Evolutionary conservation across 768 basidiomycete species (phyloP).

Genomic region (Serendipita vermifera): DNA sequence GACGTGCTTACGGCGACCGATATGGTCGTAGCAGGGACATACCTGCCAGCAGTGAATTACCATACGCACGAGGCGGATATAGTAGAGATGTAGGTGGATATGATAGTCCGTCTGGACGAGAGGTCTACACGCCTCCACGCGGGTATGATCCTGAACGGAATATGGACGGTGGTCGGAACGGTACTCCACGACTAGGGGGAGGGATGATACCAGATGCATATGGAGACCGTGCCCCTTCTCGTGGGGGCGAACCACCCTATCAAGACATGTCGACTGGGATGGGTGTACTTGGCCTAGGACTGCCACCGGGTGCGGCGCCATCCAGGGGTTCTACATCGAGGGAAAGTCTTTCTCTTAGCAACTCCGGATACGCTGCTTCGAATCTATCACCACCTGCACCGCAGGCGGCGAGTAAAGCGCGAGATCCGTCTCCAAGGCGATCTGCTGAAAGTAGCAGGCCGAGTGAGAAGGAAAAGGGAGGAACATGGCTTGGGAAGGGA

Average conservation of each 20-base stretch:
- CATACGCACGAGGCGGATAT: not conserved
- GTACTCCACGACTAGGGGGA: not conserved
- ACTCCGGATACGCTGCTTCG: not conserved
- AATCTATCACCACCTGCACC: not conserved
- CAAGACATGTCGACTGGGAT: not conserved
- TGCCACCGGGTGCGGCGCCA: not conserved
- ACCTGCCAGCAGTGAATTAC: no score
- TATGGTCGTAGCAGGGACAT: no score
- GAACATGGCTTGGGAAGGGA: slow-evolving; percentile 2
- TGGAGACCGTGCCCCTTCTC: not conserved
- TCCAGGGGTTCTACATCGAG: not conserved
- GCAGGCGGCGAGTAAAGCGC: not conserved
- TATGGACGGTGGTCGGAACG: no score
- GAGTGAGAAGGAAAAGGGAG: slow-evolving; percentile 6
- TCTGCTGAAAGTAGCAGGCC: not conserved
- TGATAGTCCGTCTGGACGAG: not conserved
- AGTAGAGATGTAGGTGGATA: not conserved
- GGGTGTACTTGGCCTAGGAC: not conserved
- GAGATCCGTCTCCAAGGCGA: slow-evolving; percentile 3
- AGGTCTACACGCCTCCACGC: no score
- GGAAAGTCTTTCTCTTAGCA: not conserved
- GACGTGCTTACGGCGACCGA: not conserved
- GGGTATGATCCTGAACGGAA: not conserved
- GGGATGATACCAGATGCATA: not conserved
- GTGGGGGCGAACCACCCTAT: not conserved